Evolutionary conservation across 139 green algal genomes (phyloP).

Genomic region (Protoeuglena noctilucae): DNA sequence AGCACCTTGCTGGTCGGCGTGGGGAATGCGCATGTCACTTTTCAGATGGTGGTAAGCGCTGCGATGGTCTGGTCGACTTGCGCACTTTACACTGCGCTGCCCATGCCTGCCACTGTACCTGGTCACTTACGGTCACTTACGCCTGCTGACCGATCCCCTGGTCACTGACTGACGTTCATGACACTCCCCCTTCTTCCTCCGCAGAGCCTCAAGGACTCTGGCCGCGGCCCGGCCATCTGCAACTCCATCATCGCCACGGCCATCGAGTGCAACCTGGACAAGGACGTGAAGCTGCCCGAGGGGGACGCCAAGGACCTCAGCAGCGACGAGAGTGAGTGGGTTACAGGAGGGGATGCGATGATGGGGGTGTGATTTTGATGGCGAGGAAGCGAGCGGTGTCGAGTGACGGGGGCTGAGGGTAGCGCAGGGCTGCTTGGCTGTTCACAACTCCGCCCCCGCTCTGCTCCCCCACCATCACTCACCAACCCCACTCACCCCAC

Average conservation of each 20-base stretch:
- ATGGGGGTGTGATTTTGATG: background rate
- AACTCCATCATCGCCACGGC: slow-evolving; percentile 93
- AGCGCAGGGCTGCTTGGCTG: too few relatives aligned
- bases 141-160: background rate
- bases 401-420: too few relatives aligned
- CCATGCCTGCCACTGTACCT: too few relatives aligned
- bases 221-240: slow-evolving; percentile 69
- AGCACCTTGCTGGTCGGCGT: too few relatives aligned
- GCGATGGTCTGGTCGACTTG: too few relatives aligned
- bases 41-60: too few relatives aligned
- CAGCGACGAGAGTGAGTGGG: slow-evolving; percentile 58
- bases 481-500: too few relatives aligned
- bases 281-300: slow-evolving; percentile 74
- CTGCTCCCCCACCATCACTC: background rate
- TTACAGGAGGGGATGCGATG: slow-evolving; percentile 1
- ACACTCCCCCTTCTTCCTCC: background rate
- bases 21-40: too few relatives aligned
- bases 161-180: background rate
- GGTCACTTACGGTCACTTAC: too few relatives aligned
- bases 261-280: slow-evolving; percentile 91
- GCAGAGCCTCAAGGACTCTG: slow-evolving; percentile 60
- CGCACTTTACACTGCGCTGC: too few relatives aligned
- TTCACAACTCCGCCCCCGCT: background rate
- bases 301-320: slow-evolving; percentile 42
- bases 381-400: background rate